These are phyloP conservation scores for Trichoderma koningiopsis DNA, from an alignment of 2,329 filamentous ascomycete genomes.

Conservation along the genomic window DNA sequence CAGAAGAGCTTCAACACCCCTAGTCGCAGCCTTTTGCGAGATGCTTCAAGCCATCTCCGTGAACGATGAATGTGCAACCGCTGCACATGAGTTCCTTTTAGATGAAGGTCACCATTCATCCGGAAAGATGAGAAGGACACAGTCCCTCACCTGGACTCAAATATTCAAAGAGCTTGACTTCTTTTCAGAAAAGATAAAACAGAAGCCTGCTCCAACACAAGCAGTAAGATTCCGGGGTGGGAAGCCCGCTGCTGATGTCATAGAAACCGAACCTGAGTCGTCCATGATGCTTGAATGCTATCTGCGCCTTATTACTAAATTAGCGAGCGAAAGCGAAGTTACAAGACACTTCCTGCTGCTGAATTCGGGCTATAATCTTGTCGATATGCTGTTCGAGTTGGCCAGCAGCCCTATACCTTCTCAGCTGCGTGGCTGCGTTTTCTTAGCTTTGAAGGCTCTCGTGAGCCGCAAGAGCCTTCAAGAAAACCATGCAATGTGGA, in stretches of 20 bases:
- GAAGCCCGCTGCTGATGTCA: conserved; percentile 65
- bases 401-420: conserved; percentile 75
- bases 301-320: conserved; percentile 80
- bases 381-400: conserved; percentile 75
- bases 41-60: conserved; percentile 88
- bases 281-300: conserved; percentile 97
- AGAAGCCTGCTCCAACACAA: conserved; percentile 59
- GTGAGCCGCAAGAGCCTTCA: conserved; percentile 71
- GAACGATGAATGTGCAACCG: conserved; percentile 77
- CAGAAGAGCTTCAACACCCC: conserved; percentile 88
- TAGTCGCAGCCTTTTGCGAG: conserved; percentile 94
- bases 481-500: conserved; percentile 77
- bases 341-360: conserved; percentile 75
- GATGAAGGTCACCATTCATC: conserved; percentile 77
- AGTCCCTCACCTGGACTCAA: conserved; percentile 88
- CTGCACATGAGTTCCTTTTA: conserved; percentile 84
- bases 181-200: conserved; percentile 76
- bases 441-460: conserved; percentile 74
- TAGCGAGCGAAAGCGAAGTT: conserved; percentile 71
- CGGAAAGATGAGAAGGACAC: conserved; percentile 77
- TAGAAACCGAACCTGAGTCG: conserved; percentile 85
- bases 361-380: conserved; percentile 65
- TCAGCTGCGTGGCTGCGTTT: conserved; percentile 80
- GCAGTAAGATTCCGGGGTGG: conserved; percentile 53
- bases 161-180: conserved; percentile 89